phyloP scores from a whole-genome alignment of 805 yeast genomes.

The Candida dajiaensis region DNA sequence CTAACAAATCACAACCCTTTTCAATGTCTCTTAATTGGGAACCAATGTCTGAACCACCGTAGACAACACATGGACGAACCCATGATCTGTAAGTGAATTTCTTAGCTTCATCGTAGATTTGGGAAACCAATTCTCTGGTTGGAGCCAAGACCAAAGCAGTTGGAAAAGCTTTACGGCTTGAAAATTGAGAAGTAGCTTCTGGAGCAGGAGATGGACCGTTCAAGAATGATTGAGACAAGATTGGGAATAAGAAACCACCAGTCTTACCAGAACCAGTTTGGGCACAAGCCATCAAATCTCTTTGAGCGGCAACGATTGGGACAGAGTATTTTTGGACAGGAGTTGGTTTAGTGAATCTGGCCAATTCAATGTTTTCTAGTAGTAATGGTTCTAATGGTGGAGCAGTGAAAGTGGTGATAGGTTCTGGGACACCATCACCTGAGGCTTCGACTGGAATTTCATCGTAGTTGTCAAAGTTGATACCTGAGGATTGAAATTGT shows the following conservation, averaged over 20 bases:
- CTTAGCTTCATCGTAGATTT: constrained; percentile 92
- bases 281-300: constrained; percentile 96
- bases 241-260: constrained; percentile 99
- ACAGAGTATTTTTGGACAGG: constrained; percentile 94
- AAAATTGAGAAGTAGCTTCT: constrained; percentile 39
- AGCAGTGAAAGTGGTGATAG: constrained; percentile 77
- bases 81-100: constrained; percentile 97
- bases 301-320: constrained; percentile 82
- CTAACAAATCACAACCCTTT: constrained; percentile 92
- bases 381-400: constrained; percentile 89
- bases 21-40: constrained; percentile 82
- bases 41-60: constrained; percentile 97
- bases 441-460: constrained; percentile 98
- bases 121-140: constrained; percentile 97
- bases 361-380: constrained; percentile 78
- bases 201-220: constrained; percentile 74
- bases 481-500: constrained; percentile 85
- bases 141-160: constrained; percentile 96
- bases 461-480: constrained; percentile 97
- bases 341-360: constrained; percentile 93
- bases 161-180: constrained; percentile 81
- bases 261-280: constrained; percentile 99
- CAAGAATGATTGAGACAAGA: constrained; percentile 82
- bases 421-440: constrained; percentile 93
- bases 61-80: constrained; percentile 94